These are phyloP conservation scores for Anisodus tanguticus DNA, from an alignment of 257 asterid species.

Conservation along the genomic window DNA sequence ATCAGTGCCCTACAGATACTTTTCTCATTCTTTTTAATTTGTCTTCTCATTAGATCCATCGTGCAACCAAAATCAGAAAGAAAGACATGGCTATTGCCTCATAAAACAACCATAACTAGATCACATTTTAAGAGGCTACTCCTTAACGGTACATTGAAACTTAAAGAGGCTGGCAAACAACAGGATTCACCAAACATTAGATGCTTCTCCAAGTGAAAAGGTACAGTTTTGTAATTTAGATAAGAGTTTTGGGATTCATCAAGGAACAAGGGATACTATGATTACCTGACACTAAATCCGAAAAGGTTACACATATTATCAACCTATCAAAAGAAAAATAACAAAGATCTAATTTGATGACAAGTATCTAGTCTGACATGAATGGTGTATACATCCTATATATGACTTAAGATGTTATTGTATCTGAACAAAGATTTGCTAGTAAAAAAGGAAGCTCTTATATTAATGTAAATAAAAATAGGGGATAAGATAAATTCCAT, in stretches of 20 bases:
- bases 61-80: background rate
- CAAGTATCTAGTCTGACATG: background rate
- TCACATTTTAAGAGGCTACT: conserved; percentile 13
- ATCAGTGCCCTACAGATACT: background rate
- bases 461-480: background rate
- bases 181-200: background rate
- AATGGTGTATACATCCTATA: conserved; percentile 4
- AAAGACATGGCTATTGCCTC: background rate
- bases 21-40: background rate
- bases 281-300: background rate
- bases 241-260: background rate
- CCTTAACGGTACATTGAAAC: background rate
- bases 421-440: background rate
- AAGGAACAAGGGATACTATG: conserved; percentile 21
- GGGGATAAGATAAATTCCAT: background rate
- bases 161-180: background rate
- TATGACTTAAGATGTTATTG: background rate
- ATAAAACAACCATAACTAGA: conserved; percentile 3
- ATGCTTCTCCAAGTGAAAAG: background rate
- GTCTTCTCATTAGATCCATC: background rate
- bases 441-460: background rate
- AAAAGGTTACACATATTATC: background rate
- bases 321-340: background rate
- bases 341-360: background rate
- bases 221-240: background rate